A percentile compares a stretch with the other conserved stretches of the same genome.
Evolutionary conservation across 331 rosid genomes (phyloP).

Genomic region (Saraca asoca): DNA sequence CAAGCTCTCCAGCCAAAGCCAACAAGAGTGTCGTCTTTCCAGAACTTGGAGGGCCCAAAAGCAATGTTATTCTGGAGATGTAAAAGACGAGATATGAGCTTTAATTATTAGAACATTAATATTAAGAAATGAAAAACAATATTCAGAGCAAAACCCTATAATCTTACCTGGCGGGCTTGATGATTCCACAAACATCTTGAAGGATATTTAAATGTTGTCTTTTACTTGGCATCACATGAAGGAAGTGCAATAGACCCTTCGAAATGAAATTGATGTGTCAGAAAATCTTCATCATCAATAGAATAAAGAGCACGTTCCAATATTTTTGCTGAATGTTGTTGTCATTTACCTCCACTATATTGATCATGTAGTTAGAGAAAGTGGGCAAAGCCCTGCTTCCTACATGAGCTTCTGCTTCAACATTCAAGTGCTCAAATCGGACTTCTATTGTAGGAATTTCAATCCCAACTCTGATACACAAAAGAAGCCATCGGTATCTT

Average conservation of each 20-base stretch:
- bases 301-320: not conserved
- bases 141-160: not conserved
- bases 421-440: constrained; percentile 44
- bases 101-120: not conserved
- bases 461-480: constrained; percentile 59
- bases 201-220: constrained; percentile 54
- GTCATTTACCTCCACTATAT: constrained; percentile 41
- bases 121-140: not conserved
- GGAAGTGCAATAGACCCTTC: constrained; percentile 46
- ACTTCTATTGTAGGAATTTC: constrained; percentile 65
- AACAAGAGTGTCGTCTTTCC: constrained; percentile 60
- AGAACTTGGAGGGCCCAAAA: constrained; percentile 69
- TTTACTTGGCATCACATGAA: constrained; percentile 49
- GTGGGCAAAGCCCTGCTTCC: constrained; percentile 49
- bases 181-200: constrained; percentile 59
- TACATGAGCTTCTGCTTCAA: constrained; percentile 45
- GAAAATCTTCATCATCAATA: constrained; percentile 15
- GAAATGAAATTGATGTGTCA: not conserved
- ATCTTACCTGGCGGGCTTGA: constrained; percentile 64
- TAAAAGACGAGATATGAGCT: constrained; percentile 5
- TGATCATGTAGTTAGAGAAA: constrained; percentile 44
- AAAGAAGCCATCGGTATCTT: not conserved
- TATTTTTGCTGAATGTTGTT: not conserved
- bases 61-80: constrained; percentile 45
- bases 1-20: constrained; percentile 60